Evolutionary conservation across 345 rosid species (phyloP).

Genomic region (Mercurialis annua): DNA sequence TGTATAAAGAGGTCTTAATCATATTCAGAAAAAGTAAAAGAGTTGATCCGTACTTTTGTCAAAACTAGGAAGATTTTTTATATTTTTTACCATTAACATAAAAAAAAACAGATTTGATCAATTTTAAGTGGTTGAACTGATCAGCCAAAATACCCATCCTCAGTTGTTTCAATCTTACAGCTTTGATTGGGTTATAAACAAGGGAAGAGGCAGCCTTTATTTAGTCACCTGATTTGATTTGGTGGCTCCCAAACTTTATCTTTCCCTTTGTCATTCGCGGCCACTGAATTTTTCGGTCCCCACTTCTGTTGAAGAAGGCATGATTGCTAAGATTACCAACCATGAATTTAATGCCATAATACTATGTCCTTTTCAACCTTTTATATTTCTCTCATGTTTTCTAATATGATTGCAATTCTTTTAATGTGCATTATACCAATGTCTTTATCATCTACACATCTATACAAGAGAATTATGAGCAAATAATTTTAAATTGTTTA

Average conservation of each 20-base stretch:
- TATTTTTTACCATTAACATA: too few species aligned
- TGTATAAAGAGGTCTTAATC: too few species aligned
- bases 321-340: constrained; percentile 20
- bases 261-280: background rate
- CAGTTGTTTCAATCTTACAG: too few species aligned
- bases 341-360: constrained; percentile 17
- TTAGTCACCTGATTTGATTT: constrained; percentile 11
- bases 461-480: too few species aligned
- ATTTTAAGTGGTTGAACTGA: too few species aligned
- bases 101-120: too few species aligned
- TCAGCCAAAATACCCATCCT: too few species aligned
- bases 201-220: background rate
- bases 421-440: background rate
- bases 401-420: background rate
- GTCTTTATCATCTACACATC: background rate
- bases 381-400: background rate
- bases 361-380: constrained; percentile 13
- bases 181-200: constrained; percentile 17
- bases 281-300: constrained; percentile 21
- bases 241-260: background rate
- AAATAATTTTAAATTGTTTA: too few species aligned
- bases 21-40: too few species aligned
- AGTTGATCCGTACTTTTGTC: too few species aligned
- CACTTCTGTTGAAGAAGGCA: background rate
- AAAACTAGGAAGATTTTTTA: too few species aligned